Conservation (phyloP, 2,329 filamentous ascomycete species). For the Aspergillus costaricaensis region DNA sequence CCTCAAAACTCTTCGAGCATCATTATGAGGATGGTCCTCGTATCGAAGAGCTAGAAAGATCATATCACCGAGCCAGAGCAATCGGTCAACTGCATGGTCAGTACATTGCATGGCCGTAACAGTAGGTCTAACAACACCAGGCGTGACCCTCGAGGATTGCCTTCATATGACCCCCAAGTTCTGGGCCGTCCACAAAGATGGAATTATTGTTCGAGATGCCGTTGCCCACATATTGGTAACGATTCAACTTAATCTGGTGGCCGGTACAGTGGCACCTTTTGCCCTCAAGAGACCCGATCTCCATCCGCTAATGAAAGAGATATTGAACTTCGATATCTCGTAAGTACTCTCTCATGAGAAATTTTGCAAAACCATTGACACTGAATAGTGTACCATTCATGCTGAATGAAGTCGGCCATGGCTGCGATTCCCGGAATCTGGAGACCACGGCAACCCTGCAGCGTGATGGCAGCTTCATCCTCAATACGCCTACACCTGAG, state of each 20-base stretch:
- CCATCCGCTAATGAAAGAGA: not conserved
- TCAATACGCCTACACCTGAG: not conserved
- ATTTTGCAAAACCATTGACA: not conserved
- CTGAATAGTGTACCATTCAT: slow-evolving; percentile 1
- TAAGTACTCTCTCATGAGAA: not conserved
- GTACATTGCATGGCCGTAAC: too few relatives aligned
- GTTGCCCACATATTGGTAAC: slow-evolving; percentile 10
- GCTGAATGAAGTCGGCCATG: slow-evolving; percentile 19
- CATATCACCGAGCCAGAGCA: too few relatives aligned
- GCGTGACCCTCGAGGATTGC: too few relatives aligned
- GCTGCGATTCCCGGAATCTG: slow-evolving; percentile 14
- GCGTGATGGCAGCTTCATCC: slow-evolving; percentile 10
- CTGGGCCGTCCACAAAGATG: slow-evolving; percentile 15
- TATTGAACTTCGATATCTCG: slow-evolving; percentile 1
- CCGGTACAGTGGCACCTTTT: slow-evolving; percentile 14
- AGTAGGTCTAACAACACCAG: too few relatives aligned
- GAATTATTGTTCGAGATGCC: slow-evolving; percentile 6
- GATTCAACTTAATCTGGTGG: slow-evolving; percentile 15
- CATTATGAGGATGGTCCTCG: too few relatives aligned
- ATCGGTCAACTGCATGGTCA: too few relatives aligned
- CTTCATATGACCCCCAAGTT: slow-evolving; percentile 19
- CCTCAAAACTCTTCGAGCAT: too few relatives aligned
- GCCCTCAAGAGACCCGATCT: not conserved
- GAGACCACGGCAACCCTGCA: slow-evolving; percentile 15
- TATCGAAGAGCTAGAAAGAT: too few relatives aligned